Percentiles rank a stretch among this genome's conserved stretches.
phyloP scores from a whole-genome alignment of 768 basidiomycete species.

The Tulasnella calospora region DNA sequence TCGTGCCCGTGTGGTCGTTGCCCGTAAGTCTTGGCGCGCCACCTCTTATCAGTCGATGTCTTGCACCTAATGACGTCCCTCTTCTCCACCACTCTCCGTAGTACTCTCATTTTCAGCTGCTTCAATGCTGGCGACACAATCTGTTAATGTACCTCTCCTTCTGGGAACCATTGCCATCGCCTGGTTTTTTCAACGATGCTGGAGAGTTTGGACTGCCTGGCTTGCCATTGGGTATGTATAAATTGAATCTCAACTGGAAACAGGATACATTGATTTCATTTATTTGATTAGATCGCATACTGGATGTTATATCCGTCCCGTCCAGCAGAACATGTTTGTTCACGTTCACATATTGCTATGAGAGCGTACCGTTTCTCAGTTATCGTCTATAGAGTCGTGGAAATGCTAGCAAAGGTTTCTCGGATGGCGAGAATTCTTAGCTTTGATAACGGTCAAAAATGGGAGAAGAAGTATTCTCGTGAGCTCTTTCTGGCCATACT shows the following conservation, averaged over 20 bases:
- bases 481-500: background rate
- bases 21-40: too few relatives aligned
- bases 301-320: background rate
- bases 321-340: background rate
- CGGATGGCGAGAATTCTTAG: background rate
- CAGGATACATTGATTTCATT: background rate
- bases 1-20: too few relatives aligned
- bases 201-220: background rate
- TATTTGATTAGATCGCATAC: background rate
- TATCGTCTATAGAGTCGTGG: background rate
- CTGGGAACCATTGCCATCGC: background rate
- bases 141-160: background rate
- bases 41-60: too few relatives aligned
- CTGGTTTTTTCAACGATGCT: background rate
- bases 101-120: too few relatives aligned
- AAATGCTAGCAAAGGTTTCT: background rate
- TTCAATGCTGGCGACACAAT: background rate
- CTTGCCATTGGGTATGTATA: background rate
- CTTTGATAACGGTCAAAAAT: background rate
- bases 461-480: background rate
- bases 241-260: background rate
- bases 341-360: background rate
- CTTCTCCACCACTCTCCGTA: background rate
- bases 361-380: background rate
- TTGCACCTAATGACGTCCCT: too few relatives aligned